Conservation (phyloP, 352 stramenopile genomes). For the Pythium utonaiense region DNA sequence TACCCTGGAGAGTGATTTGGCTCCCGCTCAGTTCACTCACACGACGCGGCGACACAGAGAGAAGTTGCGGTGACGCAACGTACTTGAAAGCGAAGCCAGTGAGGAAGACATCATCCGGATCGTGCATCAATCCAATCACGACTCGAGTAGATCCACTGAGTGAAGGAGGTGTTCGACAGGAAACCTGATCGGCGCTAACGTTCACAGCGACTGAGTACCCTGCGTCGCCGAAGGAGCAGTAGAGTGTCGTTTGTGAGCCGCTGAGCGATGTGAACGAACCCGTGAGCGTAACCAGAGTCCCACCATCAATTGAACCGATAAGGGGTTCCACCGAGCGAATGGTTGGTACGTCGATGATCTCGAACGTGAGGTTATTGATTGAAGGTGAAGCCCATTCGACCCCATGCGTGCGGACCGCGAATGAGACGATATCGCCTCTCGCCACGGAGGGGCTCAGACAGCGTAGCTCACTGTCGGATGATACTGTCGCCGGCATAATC, state of each 20-base stretch:
- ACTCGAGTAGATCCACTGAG: neutral
- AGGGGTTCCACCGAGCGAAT: constrained; percentile 14
- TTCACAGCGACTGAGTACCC: constrained; percentile 7
- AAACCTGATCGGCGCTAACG: neutral
- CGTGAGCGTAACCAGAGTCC: constrained; percentile 16
- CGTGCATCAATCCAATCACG: constrained; percentile 7
- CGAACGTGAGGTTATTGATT: constrained; percentile 7
- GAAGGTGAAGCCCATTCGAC: constrained; percentile 13
- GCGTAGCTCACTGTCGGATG: constrained; percentile 3
- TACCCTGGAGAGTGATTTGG: neutral
- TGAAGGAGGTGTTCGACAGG: constrained; percentile 7
- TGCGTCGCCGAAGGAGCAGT: constrained; percentile 21
- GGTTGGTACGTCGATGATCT: constrained; percentile 2
- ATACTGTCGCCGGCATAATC: constrained; percentile 5
- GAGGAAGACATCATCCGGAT: constrained; percentile 9
- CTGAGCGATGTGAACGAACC: constrained; percentile 9
- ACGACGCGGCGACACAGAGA: constrained; percentile 7
- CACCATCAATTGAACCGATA: constrained; percentile 16
- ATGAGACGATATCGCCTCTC: neutral
- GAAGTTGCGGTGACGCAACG: constrained; percentile 2
- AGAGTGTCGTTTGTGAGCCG: neutral
- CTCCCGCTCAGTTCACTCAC: constrained; percentile 13
- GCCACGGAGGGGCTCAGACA: constrained; percentile 9
- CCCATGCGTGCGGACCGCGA: constrained; percentile 6
- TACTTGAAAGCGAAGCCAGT: constrained; percentile 15